Conservation (phyloP, 805 yeast genomes). For the Kazachstania psychrophila region DNA sequence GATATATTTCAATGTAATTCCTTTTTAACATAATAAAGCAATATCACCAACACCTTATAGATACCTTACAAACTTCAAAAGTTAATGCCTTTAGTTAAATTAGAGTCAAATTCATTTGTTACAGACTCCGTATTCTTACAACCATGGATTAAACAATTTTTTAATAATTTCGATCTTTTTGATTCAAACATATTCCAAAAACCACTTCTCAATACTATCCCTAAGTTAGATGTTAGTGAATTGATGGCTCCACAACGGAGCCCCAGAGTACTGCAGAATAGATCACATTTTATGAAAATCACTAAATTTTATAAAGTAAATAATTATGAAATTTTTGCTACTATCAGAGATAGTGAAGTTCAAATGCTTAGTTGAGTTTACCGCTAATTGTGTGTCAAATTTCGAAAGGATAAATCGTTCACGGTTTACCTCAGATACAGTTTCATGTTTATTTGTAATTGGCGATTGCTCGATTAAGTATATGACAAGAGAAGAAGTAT, state of each 20-base stretch:
- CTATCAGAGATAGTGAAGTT: conserved; percentile 17
- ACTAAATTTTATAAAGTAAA: conserved; percentile 18
- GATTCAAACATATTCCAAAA: conserved; percentile 2
- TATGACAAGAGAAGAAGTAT: conserved; percentile 1
- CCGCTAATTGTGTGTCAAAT: conserved; percentile 21
- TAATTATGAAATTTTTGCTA: conserved; percentile 19
- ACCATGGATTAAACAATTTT: conserved; percentile 17
- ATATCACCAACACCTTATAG: background rate
- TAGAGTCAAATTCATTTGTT: conserved; percentile 8
- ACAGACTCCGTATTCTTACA: conserved; percentile 19
- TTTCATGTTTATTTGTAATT: conserved; percentile 20
- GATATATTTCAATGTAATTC: background rate
- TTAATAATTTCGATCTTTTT: conserved; percentile 3
- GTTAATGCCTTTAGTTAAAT: conserved; percentile 15
- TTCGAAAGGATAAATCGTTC: conserved; percentile 19
- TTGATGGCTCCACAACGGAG: conserved; percentile 8
- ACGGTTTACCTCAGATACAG: conserved; percentile 22
- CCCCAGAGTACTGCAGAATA: conserved; percentile 6
- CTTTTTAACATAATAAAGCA: background rate
- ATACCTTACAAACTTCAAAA: background rate
- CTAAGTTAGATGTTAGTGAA: conserved; percentile 9
- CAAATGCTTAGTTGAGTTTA: conserved; percentile 29
- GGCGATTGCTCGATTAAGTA: conserved; percentile 15
- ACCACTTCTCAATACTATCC: conserved; percentile 8
- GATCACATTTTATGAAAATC: conserved; percentile 18